Base-by-base conservation (phyloP, 192 early-diverging fungal genomes). In the Mortierella alpina region DNA sequence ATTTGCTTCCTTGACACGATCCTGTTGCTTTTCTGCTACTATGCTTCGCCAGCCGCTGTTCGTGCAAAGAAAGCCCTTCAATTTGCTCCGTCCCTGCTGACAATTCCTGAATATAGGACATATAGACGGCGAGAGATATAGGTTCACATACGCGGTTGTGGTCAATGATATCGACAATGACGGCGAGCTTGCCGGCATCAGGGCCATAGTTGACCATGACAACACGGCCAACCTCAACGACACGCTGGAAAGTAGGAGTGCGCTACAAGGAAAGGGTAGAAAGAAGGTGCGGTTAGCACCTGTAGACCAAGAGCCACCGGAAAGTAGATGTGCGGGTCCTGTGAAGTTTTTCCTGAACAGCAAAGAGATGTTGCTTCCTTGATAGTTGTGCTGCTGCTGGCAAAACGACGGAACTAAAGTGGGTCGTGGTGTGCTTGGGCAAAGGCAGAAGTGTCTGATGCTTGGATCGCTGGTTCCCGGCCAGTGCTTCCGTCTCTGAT, bases 81-180 rank as follows among this genome's bases (percentile, higher is more conserved):
- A 31, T 31, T 31, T 31, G 31, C 31, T 31, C 31, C 31, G 31
- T 31, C 3, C 31, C 31, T 31, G 31, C 31, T 31, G 54, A 55
- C n/a, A n/a, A 15, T 51, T 55, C 20, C 54, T 55, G 54, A 55
- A 9, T 18, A 22, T 59, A 22, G 40, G 9, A 40, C 31, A 41
- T 17, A 41, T 7, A 22, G 10, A 9, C 20, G 20, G 8, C 20
- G 41, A 59, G 41, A 39, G 23, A 67, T 17, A 17, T 31, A 44
- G 40, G 46, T 20, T 11, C 54, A 89, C 89, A 57, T 87, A 92
- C 94, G 68, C 98, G 92, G 88, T 93, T 95, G 93, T 99, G 97
- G 90, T 99, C 98, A 82, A 99, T 92, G 85, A 99, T 98, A 86
- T 99, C 98, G 69, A 99, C 94, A 88, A 99, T 93, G 83, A 96